Evolutionary conservation across 2,329 filamentous ascomycete genomes (phyloP).

Genomic region (Fusarium napiforme): DNA sequence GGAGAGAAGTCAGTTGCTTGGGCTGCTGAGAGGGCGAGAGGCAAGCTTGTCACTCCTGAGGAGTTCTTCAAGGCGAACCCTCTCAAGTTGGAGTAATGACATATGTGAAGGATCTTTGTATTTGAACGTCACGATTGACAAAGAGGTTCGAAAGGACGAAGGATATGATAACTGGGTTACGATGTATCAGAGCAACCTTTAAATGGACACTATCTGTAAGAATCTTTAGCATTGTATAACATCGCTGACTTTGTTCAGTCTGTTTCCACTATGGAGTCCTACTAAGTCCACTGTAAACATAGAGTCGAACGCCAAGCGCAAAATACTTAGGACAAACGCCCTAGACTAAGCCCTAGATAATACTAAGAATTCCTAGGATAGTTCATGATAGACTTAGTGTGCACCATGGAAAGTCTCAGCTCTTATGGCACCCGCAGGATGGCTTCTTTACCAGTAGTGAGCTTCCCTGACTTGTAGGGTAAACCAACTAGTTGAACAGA

Average conservation of each 20-base stretch:
- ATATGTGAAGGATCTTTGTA: background rate
- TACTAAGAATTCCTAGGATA: background rate
- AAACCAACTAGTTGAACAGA: background rate
- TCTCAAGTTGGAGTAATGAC: slow-evolving; percentile 13
- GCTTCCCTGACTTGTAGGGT: background rate
- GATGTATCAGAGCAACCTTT: background rate
- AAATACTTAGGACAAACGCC: background rate
- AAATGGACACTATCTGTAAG: background rate
- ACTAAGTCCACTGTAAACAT: background rate
- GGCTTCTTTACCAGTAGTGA: too few relatives aligned
- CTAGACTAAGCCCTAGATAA: background rate
- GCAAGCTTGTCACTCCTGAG: slow-evolving; percentile 34
- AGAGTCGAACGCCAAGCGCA: background rate
- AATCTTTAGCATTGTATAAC: background rate
- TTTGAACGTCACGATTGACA: background rate
- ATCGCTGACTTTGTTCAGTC: background rate
- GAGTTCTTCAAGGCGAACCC: slow-evolving; percentile 36
- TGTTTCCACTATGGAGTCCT: background rate
- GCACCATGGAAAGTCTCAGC: background rate
- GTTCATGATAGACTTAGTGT: background rate
- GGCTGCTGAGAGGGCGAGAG: slow-evolving; percentile 34
- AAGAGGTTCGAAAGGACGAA: too few relatives aligned
- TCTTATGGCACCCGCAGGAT: background rate
- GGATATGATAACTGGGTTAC: background rate
- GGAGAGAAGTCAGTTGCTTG: slow-evolving; percentile 34